These are phyloP conservation scores for Heritiera fomes DNA, from an alignment of 345 rosid genomes.

Conservation along the genomic window DNA sequence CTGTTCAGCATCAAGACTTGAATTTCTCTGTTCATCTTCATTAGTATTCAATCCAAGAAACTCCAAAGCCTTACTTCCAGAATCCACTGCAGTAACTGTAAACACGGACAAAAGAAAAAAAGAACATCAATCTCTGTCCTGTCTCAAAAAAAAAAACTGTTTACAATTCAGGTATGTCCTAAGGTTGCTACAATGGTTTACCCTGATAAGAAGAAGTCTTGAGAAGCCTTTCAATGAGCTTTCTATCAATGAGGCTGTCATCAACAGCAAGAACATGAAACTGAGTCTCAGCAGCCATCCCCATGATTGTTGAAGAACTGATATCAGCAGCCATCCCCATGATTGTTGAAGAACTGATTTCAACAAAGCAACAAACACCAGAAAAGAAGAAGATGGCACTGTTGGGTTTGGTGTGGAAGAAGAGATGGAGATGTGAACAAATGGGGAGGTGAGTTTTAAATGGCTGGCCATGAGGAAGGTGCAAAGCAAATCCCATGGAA, in stretches of 20 bases:
- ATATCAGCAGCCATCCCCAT: slow-evolving; percentile 18
- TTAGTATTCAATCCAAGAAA: slow-evolving; percentile 56
- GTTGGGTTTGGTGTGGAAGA: neutral
- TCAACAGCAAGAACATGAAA: slow-evolving; percentile 97
- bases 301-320: slow-evolving; percentile 17
- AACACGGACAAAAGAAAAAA: neutral
- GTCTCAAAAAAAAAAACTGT: neutral
- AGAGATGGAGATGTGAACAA: slow-evolving; percentile 3
- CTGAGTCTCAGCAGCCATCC: slow-evolving; percentile 40
- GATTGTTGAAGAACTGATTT: neutral
- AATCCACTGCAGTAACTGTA: slow-evolving; percentile 89
- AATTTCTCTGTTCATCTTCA: slow-evolving; percentile 29
- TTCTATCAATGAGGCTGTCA: slow-evolving; percentile 77
- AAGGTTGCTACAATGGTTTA: neutral
- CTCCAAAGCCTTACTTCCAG: slow-evolving; percentile 86
- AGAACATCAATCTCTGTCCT: neutral
- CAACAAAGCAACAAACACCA: neutral
- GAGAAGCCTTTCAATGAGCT: slow-evolving; percentile 82
- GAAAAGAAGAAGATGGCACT: neutral
- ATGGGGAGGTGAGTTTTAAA: slow-evolving; percentile 30
- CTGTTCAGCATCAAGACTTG: slow-evolving; percentile 23
- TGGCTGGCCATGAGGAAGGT: slow-evolving; percentile 23
- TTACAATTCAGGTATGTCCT: too few species aligned
- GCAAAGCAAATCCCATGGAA: slow-evolving; percentile 34
- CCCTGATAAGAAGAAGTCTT: slow-evolving; percentile 90